Base-by-base conservation (phyloP, 805 yeast genomes). In the Barnettozyma pratensis region DNA sequence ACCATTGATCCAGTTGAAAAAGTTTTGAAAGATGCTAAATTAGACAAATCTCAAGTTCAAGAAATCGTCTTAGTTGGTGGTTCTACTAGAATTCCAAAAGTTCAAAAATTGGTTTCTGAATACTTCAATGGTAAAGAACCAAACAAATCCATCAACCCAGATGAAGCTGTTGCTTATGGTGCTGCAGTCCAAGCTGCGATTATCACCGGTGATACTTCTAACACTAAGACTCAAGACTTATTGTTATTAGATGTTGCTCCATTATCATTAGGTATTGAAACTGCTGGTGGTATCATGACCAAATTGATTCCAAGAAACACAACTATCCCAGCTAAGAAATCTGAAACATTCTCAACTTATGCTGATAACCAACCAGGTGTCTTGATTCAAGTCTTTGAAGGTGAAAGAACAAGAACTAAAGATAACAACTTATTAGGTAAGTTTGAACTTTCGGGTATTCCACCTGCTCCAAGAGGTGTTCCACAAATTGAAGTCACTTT, bases 321-420 rank as follows among this genome's bases (percentile, higher is more conserved):
- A 53, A 91, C 98, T 56, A 90, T 92, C 63, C 99, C 99, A 76
- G 87, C 97, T 71, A 92, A 91, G 85, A 92, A 92, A 80, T 90
- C 97, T 48, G 97, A 91, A 80, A 84, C 85, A 60, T 92, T 92
- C 90, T 90, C 97, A 57, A 92, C 99, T 63, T 89, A 88, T 73
- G 94, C 97, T 66, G 98, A 92, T 75, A 91, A 92, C 87, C 99
- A 92, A 79, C 97, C 98, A 67, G 97, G 97, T 87, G 98, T 92
- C 62, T 81, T 91, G 77, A 92, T 92, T 74, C 98, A 91, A 81
- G 98, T 91, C 62, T 91, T 77, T 67, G 97, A 91, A 81, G 98
- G 98, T 85, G 98, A 91, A 81, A 88, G 97, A 80, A 87, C 96
- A 58, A 84, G 84, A 77, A 90, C 97, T 48, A 87, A 85, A 80